Evolutionary conservation across 2,329 filamentous ascomycete genomes (phyloP), one percentile per base, ranked within the genome.

Genomic region (Sporothrix pallida): DNA sequence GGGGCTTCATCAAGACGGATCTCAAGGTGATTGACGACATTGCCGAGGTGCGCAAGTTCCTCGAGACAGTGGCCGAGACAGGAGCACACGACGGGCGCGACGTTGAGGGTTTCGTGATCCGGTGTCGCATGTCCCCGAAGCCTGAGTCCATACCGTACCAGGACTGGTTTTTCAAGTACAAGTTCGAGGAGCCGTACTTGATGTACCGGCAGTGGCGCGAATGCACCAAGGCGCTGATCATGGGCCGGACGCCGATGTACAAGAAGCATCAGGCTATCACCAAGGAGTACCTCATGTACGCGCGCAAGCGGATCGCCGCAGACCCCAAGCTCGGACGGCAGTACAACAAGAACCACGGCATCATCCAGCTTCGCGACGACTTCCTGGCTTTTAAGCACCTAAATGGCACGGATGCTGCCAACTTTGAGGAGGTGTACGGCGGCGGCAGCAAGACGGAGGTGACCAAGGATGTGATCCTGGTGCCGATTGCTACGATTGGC

Each of bases 81-180:
- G 96, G 96, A 5, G 91, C 93, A 50, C 95, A 97, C 83, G 91
- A 93, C 76, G 95, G 95, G 10, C 92, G 95, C 72, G 95, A 98
- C 77, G 95, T 97, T 0, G 96, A 99, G 82, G 96, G 96, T 3
- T 99, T 99, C 78, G 96, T 99, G 73, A 92, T 99, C 77, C 91
- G 96, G 73, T 98, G 96, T 87, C 93, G 90, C 84, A 90, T 85
- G 85, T 84, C 86, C 17, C 79, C 82, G n/a, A 82, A 89, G 42
- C 84, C 85, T 0, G 83, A 82, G 0, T 80, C 81, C 15, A 81
- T 81, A 1, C 87, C 88, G 0, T 96, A 91, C 81, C 84, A 88
- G n/a, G 95, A 99, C 81, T 99, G 96, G 96, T 99, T 99, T 83
- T 99, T 99, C 90, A 99, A 99, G 83, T 99, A 95, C 88, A 99